Base-by-base conservation (phyloP, 805 yeast genomes). In the Kuraishia ogatae region DNA sequence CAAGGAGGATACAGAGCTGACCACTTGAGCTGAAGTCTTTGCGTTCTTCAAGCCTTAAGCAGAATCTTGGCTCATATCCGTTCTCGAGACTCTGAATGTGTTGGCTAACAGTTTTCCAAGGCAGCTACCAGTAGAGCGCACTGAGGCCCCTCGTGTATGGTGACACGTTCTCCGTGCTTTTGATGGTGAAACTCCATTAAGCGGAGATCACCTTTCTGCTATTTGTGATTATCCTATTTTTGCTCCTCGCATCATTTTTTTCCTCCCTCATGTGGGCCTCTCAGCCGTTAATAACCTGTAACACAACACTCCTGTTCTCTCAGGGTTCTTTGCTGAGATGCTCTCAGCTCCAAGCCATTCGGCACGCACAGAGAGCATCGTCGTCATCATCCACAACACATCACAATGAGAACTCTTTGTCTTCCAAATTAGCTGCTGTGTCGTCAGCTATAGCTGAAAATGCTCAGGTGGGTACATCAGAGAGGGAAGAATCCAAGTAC, bases 401-500 rank as follows among this genome's bases (percentile, higher is more conserved):
- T 35, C 43, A 35, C 4, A 35, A 35, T 35, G 43, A 35, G 4
- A 35, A 35, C 43, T 35, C 43, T 10, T 17, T 35, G n/a, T 13
- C 43, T 15, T 35, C 43, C 4, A 35, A 35, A 35, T 8, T 35
- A 35, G 43, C 43, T 13, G 43, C 43, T 35, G 43, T 35, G 17
- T 35, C 43, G n/a, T 35, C 43, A 13, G 43, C 43, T 15, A 35
- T 35, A 35, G 43, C 43, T 4, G 43, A 35, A 19, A 48, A 48
- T 19, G 6, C 29, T 10, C 26, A 17, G 29, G 50, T 48, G 19
- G 17, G 28, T 13, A 48, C 15, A 35, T 47, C 56, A 39, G 26
- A 19, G 17, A 15, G n/a, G 43, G 43, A 5, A 11, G n/a, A 35
- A 35, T 17, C 43, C n/a, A 35, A 35, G 8, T 82, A 81, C 60